Evolutionary conservation across 257 asterid genomes (phyloP).

Genomic region (Penstemon newberryi): DNA sequence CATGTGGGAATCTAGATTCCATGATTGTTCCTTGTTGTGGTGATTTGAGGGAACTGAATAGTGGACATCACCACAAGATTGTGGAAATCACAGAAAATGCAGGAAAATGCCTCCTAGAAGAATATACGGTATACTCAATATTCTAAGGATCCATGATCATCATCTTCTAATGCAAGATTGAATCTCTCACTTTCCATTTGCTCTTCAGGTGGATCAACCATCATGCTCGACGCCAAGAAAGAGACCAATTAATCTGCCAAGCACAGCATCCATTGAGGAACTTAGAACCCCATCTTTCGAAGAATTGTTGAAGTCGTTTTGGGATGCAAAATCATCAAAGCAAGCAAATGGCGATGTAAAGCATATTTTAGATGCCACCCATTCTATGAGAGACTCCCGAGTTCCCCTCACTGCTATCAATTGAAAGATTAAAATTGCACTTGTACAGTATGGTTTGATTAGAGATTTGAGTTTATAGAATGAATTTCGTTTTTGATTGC

Average conservation of each 20-base stretch:
- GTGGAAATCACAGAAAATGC: constrained; percentile 79
- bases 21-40: constrained; percentile 81
- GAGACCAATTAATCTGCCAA: constrained; percentile 67
- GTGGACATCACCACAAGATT: constrained; percentile 74
- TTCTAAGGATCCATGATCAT: neutral
- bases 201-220: constrained; percentile 78
- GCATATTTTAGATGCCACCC: constrained; percentile 58
- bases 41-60: constrained; percentile 76
- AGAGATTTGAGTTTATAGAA: too few species aligned
- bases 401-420: constrained; percentile 80
- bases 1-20: constrained; percentile 75
- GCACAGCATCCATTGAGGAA: constrained; percentile 76
- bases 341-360: constrained; percentile 76
- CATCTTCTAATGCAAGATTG: neutral
- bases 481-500: too few species aligned
- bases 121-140: constrained; percentile 62
- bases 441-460: too few species aligned
- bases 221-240: constrained; percentile 81
- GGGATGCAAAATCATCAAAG: constrained; percentile 76
- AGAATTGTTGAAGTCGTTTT: constrained; percentile 72
- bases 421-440: constrained; percentile 5
- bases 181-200: neutral
- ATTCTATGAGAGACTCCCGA: constrained; percentile 68
- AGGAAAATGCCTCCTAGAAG: constrained; percentile 83
- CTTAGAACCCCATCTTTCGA: constrained; percentile 83